phyloP scores from a whole-genome alignment of 768 basidiomycete species.

The Tricholoma bakamatsutake region DNA sequence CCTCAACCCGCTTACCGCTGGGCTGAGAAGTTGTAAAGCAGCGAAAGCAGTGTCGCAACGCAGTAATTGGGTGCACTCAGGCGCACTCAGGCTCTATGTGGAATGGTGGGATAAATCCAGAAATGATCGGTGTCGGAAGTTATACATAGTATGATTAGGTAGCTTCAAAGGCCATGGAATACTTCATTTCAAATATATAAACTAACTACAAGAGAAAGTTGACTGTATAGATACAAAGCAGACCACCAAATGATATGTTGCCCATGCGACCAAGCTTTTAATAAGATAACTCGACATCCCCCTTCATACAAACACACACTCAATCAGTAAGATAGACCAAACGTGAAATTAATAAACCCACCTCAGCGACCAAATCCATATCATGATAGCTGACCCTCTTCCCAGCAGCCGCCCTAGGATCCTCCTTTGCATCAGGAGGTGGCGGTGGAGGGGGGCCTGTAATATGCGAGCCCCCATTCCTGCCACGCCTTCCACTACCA shows the following conservation, averaged over 20 bases:
- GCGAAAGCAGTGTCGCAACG: neutral
- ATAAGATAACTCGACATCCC: conserved; percentile 57
- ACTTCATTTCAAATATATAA: neutral
- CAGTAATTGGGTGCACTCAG: neutral
- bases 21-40: neutral
- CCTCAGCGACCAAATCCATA: conserved; percentile 90
- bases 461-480: conserved; percentile 28
- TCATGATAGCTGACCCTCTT: conserved; percentile 92
- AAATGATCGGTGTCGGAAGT: neutral
- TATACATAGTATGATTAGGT: neutral
- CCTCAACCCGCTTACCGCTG: neutral
- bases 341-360: conserved; percentile 15
- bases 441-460: conserved; percentile 68
- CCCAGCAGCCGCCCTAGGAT: conserved; percentile 85
- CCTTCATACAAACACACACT: conserved; percentile 27
- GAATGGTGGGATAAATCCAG: neutral
- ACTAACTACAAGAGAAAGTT: neutral
- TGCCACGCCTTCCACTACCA: conserved; percentile 28
- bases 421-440: conserved; percentile 86
- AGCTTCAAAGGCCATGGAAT: neutral
- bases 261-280: conserved; percentile 14
- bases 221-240: conserved; percentile 3
- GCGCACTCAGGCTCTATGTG: neutral
- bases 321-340: conserved; percentile 6
- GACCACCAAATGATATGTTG: conserved; percentile 1